Evolutionary conservation across 805 yeast species (phyloP), one percentile per base, ranked within the genome.

Genomic region (Priceomyces melissophilus): DNA sequence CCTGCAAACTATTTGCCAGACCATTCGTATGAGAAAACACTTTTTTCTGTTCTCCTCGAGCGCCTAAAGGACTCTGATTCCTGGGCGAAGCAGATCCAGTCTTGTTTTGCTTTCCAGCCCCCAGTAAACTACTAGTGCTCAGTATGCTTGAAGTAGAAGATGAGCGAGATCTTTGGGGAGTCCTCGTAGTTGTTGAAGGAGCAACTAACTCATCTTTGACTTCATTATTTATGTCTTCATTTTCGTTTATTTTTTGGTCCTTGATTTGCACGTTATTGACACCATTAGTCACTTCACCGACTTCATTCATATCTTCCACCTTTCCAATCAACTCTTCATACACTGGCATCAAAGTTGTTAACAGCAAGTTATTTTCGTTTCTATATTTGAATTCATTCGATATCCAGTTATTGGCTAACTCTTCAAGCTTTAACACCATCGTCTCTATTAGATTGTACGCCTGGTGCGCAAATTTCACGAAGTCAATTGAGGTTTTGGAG

Each of bases 341-440:
- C 25, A 50, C 36, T 10, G 40, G 38, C 3, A 49, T 31, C 28
- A 65, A 52, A 35, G 49, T 41, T 14, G 52, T 50, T 31, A 43
- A 49, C 4, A 67, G 69, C 17, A 69, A 48, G 15, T 46, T 47
- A 44, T 65, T 61, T 3, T 57, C 44, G 51, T 64, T 60, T 55
- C 78, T 54, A 53, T 74, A 60, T 48, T 69, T 50, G 46, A 71
- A 35, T 38, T 73, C 78, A 28, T 69, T 62, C 8, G 58, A 45
- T 1, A 73, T 56, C 81, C 81, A 76, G 33, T 57, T 55, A 13
- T 46, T 40, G 3, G 67, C 65, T 36, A 76, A 66, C 23, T 64
- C 67, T 32, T 59, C 65, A 23, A 75, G 55, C 15, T 59, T 57
- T 4, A 41, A 41, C 1, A 65, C 8, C 42, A 65, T 54, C 1